Evolutionary conservation across 2,329 filamentous ascomycete species (phyloP), one percentile per base, ranked within the genome.

Genomic region (Fusarium xylarioides): DNA sequence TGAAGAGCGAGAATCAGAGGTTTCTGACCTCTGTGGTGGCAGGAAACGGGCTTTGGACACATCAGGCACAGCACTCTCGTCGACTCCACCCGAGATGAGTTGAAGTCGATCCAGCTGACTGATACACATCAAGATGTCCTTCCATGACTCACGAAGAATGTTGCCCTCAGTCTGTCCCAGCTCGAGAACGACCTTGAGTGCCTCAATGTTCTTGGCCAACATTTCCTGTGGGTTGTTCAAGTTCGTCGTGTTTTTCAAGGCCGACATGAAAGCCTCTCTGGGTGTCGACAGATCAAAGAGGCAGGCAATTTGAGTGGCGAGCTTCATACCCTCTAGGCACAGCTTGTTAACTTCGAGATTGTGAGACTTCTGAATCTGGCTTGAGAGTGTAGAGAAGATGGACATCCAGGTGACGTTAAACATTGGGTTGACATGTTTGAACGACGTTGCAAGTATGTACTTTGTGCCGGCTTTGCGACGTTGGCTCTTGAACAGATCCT

Each of bases 351-450:
- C 93, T 74, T 98, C 95, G 9, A 97, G 86, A 78, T 98, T 98
- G 75, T 97, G 93, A 0, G 94, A 93, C 79, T 97, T 95, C 77
- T 98, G 96, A 80, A 96, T 95, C 75, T 97, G 93, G 56, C 93
- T 95, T 3, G 95, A 98, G 32, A 99, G 88, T 0, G 95, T 95
- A 10, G 95, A 98, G 78, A 99, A 92, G 82, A 98, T 97, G 15
- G 95, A 97, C 95, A 98, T 99, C 96, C 96, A 99, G 0, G 95
- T 97, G 30, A 97, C 95, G 77, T 97, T 95, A 79, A 99, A 98
- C 96, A 99, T 99, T 2, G 96, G 95, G 0, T 96, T 96, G 55
- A 98, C 93, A 81, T 99, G 96, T 77, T 94, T 95, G 80, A 94
- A 95, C 0, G 95, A 98, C 4, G 94, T 96, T 7, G 96, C 96